Percentiles rank a stretch among this genome's conserved stretches.
phyloP scores from a whole-genome alignment of 257 asterid genomes.

The Solanum verrucosum region DNA sequence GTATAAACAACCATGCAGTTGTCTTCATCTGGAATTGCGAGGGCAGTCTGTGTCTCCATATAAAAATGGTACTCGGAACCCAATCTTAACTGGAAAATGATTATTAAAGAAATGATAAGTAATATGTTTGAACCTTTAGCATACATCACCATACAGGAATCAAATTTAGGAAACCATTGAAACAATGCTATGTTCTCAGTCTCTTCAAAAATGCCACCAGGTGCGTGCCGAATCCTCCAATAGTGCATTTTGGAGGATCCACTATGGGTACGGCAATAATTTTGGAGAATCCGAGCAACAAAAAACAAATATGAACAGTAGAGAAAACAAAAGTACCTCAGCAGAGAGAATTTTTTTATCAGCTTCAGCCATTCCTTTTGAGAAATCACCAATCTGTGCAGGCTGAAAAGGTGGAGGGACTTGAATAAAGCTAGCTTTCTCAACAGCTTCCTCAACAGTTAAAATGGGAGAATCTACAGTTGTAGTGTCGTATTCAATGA shows the following conservation, averaged over 20 bases:
- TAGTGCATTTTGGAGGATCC: background rate
- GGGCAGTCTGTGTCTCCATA: constrained; percentile 70
- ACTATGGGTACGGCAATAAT: background rate
- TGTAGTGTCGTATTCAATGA: constrained; percentile 38
- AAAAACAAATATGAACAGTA: background rate
- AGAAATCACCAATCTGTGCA: constrained; percentile 43
- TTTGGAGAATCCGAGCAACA: background rate
- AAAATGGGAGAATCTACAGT: constrained; percentile 49
- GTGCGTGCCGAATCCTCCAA: background rate
- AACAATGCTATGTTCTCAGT: background rate
- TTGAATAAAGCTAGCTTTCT: constrained; percentile 40
- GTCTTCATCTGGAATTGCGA: constrained; percentile 81
- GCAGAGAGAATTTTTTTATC: constrained; percentile 51
- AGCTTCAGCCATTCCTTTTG: constrained; percentile 74
- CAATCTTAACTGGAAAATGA: constrained; percentile 38
- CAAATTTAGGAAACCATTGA: background rate
- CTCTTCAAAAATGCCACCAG: background rate
- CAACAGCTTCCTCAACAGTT: constrained; percentile 66
- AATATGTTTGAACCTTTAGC: background rate
- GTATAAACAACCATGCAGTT: constrained; percentile 51
- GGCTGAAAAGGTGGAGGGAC: constrained; percentile 42
- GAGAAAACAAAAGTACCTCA: constrained; percentile 29
- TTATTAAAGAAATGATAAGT: background rate
- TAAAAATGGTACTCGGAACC: constrained; percentile 63
- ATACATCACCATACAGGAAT: background rate